Conservation (phyloP, 192 early-diverging fungal species). For the Backusella morwellensis region DNA sequence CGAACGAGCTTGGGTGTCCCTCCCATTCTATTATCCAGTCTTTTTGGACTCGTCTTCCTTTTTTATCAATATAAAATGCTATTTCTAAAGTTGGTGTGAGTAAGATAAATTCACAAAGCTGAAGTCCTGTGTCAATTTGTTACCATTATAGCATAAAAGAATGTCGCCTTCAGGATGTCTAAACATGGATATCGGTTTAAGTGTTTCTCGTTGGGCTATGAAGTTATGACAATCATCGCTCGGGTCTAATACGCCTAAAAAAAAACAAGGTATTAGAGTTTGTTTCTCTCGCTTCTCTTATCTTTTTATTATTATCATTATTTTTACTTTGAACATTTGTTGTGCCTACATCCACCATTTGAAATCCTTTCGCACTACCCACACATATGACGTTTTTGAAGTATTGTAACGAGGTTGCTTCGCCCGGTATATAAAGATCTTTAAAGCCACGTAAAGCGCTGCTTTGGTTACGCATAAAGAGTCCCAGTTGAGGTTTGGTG, state of each 20-base stretch:
- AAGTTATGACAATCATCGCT: conserved; percentile 76
- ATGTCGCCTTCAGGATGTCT: conserved; percentile 75
- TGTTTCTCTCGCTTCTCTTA: neutral
- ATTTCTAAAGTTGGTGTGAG: conserved; percentile 56
- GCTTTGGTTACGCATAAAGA: conserved; percentile 39
- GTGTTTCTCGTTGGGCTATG: conserved; percentile 73
- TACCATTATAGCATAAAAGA: conserved; percentile 91
- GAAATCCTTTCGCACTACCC: conserved; percentile 90
- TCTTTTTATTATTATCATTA: neutral
- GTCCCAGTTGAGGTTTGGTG: conserved; percentile 33
- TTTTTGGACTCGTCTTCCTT: conserved; percentile 68
- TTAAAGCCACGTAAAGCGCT: conserved; percentile 57
- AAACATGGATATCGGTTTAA: conserved; percentile 83
- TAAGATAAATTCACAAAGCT: neutral
- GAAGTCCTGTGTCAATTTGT: neutral
- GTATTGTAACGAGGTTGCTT: conserved; percentile 84
- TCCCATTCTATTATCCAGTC: conserved; percentile 89
- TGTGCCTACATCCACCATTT: conserved; percentile 86
- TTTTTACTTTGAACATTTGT: conserved; percentile 68
- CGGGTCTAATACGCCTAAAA: conserved; percentile 75
- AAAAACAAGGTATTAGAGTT: conserved; percentile 28
- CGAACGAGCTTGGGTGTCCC: conserved; percentile 83
- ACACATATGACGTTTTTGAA: conserved; percentile 85
- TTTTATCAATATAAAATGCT: conserved; percentile 89
- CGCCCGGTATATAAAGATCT: conserved; percentile 93